Base-by-base conservation (phyloP, 1,284 basidiomycete genomes). In the Cutaneotrichosporon cavernicola region DNA sequence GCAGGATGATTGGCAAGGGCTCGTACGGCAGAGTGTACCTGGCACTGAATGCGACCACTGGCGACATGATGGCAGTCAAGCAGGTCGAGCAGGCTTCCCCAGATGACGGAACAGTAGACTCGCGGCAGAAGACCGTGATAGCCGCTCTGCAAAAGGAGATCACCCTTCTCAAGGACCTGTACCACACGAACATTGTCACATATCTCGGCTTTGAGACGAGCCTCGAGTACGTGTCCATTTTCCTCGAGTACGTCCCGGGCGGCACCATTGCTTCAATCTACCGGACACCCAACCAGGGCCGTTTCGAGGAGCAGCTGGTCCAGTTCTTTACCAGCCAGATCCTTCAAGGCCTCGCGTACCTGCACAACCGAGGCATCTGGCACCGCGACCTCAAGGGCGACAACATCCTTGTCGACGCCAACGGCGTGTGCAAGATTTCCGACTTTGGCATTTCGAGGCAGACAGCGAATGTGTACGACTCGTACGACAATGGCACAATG, bases 21-120 rank as follows among this genome's bases (percentile, higher is more conserved):
- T 97, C 94, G 5, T 99, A 95, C 74, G 96, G 96, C 8, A 87
- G 91, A 58, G 97, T 99, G 34, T 99, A 97, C 75, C 87, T 98
- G 57, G 97, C 93, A 21, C 83, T 99, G 68, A 99, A 99, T 78
- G 92, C 91, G n/a, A 96, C 92, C 1, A 97, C 95, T 0, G 96
- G 96, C 63, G 96, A 99, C 80, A 96, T 98, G 91, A 95, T 99
- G 72, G 97, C 97, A 8, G 97, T 99, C 70, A 99, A 99, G 81
- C 97, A 99, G 81, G 97, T 99, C 57, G 96, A 98, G 80, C 51
- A 55, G n/a, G 85, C 96, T 64, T 9, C 43, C n/a, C 8, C 43
- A 46, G 43, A 46, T 4, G 43, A 46, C 5, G 43, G 43, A 2
- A n/a, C 43, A 16, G 89, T 88, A 72, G 94, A 98, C 76, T 85